phyloP scores from a whole-genome alignment of 495 filamentous ascomycete species.

The Penicillium salamii region DNA sequence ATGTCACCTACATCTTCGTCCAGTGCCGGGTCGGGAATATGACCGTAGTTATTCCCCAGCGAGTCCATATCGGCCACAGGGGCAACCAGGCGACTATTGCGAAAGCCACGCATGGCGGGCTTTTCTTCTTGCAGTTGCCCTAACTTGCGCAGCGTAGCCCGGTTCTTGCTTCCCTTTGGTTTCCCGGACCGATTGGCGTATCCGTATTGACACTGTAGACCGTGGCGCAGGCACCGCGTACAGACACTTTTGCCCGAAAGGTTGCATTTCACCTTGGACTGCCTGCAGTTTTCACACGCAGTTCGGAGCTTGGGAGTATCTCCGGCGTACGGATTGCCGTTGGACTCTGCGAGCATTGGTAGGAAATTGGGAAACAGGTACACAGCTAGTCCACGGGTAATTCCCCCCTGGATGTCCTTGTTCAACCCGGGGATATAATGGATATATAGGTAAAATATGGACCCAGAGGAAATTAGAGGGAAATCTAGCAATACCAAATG shows the following conservation, averaged over 20 bases:
- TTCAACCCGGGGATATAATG: constrained; percentile 3
- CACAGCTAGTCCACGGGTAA: neutral
- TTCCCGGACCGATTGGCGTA: constrained; percentile 47
- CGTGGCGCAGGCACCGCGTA: constrained; percentile 43
- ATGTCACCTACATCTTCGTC: constrained; percentile 22
- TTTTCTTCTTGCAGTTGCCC: constrained; percentile 40
- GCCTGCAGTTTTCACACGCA: constrained; percentile 47
- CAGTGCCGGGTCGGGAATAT: constrained; percentile 15
- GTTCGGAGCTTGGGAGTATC: constrained; percentile 41
- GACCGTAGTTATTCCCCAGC: constrained; percentile 5
- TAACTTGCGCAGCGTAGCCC: constrained; percentile 41
- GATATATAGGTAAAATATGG: neutral
- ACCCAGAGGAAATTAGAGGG: neutral
- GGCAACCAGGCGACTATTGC: constrained; percentile 16
- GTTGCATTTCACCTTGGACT: constrained; percentile 50
- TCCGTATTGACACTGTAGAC: constrained; percentile 44
- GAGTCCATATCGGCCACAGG: constrained; percentile 16
- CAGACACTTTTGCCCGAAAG: constrained; percentile 40
- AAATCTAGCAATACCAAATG: constrained; percentile 7
- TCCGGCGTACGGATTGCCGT: constrained; percentile 19
- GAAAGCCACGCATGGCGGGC: constrained; percentile 19
- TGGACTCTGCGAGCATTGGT: constrained; percentile 36
- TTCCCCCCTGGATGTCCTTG: constrained; percentile 1
- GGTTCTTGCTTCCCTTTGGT: constrained; percentile 48
- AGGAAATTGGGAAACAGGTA: neutral